Base-by-base conservation (phyloP, 371 early-diverging fungal genomes). In the Blakeslea trispora region DNA sequence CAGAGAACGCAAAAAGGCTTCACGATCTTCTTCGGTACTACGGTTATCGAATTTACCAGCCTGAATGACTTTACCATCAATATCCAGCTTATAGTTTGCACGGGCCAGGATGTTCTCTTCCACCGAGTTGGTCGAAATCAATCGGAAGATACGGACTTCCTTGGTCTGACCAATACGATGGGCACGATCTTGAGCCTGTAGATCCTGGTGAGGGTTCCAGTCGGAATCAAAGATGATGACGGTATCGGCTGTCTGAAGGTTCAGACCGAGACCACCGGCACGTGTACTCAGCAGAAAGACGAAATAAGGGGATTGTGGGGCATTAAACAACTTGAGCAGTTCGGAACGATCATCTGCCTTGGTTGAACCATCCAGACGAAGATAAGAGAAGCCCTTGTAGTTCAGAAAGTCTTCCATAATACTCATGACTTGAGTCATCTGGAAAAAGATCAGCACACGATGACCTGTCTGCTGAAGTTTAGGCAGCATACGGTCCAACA, bases 151-250 rank as follows among this genome's bases (percentile, higher is more conserved):
- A 43, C 94, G 89, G 23, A 99, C 99, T 77, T 99, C 98, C 64
- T 97, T 97, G 15, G 91, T 99, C 77, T 99, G 99, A 17, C 99
- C 99, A 63, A 99, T 99, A 75, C 99, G 91, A 78, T 99, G 99
- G 0, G 99, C 99, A 73, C 99, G 94, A 76, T 99, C 99, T 76
- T 98, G 99, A 5, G 99, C 99, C 81, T 99, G 99, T 35, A 98
- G 81, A 81, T 99, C 99, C 56, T 94, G 94, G 64, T 97, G 97
- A 18, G 99, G 99, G 67, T 99, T 99, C 91, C 83, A 99, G 74
- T 99, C 99, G 14, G 95, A 94, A 72, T 99, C 99, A 71, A 95
- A 99, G 65, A 99, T 93, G 47, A 99, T 91, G 31, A 99, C 99
- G 0, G 99, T 99, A 74, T 99, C 99, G 8, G 99, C 99, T 2